A percentile compares a stretch with the other conserved stretches of the same genome.
Conservation (phyloP, 1,284 basidiomycete genomes). For the Cystobasidium slooffiae region DNA sequence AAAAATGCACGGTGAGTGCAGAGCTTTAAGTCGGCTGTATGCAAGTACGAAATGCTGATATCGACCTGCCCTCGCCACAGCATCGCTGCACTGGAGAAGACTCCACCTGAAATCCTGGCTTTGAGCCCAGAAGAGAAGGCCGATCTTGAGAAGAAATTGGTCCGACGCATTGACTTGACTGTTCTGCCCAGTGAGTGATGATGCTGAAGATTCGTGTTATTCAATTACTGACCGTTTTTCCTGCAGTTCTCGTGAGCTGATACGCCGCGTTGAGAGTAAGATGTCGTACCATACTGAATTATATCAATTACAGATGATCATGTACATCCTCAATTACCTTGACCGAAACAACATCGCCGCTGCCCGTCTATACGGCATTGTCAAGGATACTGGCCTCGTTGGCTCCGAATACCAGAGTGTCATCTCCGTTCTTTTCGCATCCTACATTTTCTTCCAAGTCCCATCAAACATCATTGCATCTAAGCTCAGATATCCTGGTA, state of each 20-base stretch:
- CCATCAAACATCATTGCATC: conserved; percentile 48
- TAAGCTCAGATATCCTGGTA: conserved; percentile 46
- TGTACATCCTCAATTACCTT: conserved; percentile 53
- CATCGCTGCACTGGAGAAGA: conserved; percentile 2
- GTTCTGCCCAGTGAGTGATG: conserved; percentile 33
- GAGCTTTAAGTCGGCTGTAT: neutral
- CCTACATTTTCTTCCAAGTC: conserved; percentile 45
- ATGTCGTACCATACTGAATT: neutral
- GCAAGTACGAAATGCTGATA: neutral
- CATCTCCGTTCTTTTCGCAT: conserved; percentile 13
- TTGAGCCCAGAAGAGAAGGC: conserved; percentile 45
- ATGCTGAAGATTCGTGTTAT: neutral
- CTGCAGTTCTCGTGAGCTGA: neutral
- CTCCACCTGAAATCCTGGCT: conserved; percentile 20
- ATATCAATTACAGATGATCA: conserved; percentile 37
- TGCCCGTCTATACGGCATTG: conserved; percentile 38
- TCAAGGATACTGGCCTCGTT: conserved; percentile 15
- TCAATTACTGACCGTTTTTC: neutral
- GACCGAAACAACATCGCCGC: conserved; percentile 55
- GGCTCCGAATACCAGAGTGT: conserved; percentile 14
- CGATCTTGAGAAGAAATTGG: conserved; percentile 55
- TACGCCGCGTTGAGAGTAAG: too few species aligned
- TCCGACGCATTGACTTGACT: conserved; percentile 56
- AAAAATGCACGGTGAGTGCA: conserved; percentile 2
- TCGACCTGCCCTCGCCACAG: conserved; percentile 4